A percentile compares a stretch with the other conserved stretches of the same genome.
Evolutionary conservation across 805 yeast genomes (phyloP).

Genomic region (Suhomyces canberraensis): DNA sequence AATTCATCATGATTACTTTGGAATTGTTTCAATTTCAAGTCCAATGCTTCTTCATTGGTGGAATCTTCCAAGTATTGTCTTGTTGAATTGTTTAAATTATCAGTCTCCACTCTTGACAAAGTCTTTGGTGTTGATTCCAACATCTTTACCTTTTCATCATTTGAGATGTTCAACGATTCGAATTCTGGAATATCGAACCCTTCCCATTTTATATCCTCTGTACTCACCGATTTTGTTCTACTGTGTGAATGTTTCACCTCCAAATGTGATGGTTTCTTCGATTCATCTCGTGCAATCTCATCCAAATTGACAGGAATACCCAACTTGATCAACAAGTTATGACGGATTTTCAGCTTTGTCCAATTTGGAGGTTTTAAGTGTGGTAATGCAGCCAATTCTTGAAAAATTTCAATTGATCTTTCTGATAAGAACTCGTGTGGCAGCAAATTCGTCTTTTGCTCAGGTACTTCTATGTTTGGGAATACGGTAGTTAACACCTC

Average conservation of each 20-base stretch:
- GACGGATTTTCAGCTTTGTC: slow-evolving; percentile 63
- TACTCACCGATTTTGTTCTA: slow-evolving; percentile 4
- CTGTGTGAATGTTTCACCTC: not conserved
- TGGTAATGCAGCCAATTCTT: slow-evolving; percentile 46
- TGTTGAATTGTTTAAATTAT: slow-evolving; percentile 31
- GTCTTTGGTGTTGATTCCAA: slow-evolving; percentile 24
- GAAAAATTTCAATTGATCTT: slow-evolving; percentile 40
- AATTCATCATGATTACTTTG: slow-evolving; percentile 24
- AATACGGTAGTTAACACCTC: slow-evolving; percentile 10
- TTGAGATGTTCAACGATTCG: slow-evolving; percentile 25
- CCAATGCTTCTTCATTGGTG: slow-evolving; percentile 11
- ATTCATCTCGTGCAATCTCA: slow-evolving; percentile 31
- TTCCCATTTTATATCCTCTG: slow-evolving; percentile 30
- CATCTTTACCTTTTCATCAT: slow-evolving; percentile 23
- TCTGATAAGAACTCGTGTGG: slow-evolving; percentile 26
- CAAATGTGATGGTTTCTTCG: not conserved
- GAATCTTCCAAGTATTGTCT: slow-evolving; percentile 21
- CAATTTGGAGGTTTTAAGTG: slow-evolving; percentile 61
- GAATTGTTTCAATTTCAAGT: slow-evolving; percentile 34
- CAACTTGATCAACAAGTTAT: slow-evolving; percentile 57
- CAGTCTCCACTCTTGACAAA: slow-evolving; percentile 32
- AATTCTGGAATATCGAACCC: slow-evolving; percentile 36
- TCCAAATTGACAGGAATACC: slow-evolving; percentile 75
- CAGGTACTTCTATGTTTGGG: slow-evolving; percentile 1
- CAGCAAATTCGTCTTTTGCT: slow-evolving; percentile 1